Base-by-base conservation (phyloP, 148 eudicot species). In the Dysphania ambrosioides region DNA sequence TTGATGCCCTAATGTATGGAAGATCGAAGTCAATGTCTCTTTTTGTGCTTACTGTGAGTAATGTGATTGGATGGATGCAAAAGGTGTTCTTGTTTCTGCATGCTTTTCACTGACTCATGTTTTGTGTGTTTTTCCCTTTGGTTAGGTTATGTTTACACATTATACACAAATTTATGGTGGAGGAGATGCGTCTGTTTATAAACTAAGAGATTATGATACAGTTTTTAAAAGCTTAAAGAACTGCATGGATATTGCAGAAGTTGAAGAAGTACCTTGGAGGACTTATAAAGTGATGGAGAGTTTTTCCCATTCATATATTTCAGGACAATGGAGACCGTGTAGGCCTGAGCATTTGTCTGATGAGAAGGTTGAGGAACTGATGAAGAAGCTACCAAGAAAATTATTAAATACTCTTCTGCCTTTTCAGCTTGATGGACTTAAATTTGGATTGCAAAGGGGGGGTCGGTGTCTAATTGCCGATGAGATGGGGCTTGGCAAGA, bases 401-500 rank as follows among this genome's bases (percentile, higher is more conserved):
- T 81, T 96, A 67, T 75, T 88, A 57, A 79, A 84, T 64, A 77
- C 88, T 5, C 81, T 96, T 55, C 77, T 90, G 72, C 97, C 97
- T 29, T 96, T 92, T 82, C 99, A 96, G 83, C 80, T 85, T 68
- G 97, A 92, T 49, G 99, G 99, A 60, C 79, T 96, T 13, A 85
- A 83, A 61, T 96, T 87, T 82, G 99, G 93, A 55, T 73, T 96
- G 78, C 90, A 75, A 80, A 89, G 99, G 87, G 97, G 97, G 79
- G 97, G 97, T 65, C 88, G 91, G 42, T 96, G 99, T 82, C 94
- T 96, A 72, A 90, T 96, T 81, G 99, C 99, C 19, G 99, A 96
- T 86, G 99, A 96, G 86, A 96, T 96, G 99, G 99, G 99, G 36
- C 94, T 96, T 55, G 99, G 99, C 31, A 96, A 96, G 77, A 96